Evolutionary conservation across 2,329 filamentous ascomycete species (phyloP).

Genomic region (Hypoxylon sp.): DNA sequence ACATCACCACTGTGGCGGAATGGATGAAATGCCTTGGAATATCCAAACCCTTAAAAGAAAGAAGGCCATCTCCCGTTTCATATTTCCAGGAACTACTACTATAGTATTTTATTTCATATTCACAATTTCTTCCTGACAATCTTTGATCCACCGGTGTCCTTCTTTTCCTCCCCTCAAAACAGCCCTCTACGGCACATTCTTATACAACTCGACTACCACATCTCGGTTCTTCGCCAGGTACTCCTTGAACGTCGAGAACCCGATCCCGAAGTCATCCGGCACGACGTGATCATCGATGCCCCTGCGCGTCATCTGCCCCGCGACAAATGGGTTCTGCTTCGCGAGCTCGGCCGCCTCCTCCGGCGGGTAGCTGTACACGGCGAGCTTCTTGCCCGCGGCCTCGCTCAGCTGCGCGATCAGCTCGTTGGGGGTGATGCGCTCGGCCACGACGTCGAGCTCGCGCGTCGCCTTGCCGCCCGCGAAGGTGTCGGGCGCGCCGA

Average conservation of each 20-base stretch:
- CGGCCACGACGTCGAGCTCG: conserved; percentile 22
- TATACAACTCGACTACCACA: conserved; percentile 31
- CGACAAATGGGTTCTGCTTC: conserved; percentile 14
- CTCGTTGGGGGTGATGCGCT: conserved; percentile 15
- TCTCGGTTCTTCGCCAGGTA: conserved; percentile 22
- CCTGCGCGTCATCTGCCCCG: conserved; percentile 22
- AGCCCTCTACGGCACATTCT: conserved; percentile 19
- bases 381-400: conserved; percentile 29
- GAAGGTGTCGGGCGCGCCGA: conserved; percentile 27
- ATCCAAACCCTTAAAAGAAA: no score
- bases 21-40: no score
- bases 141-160: no score
- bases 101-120: no score
- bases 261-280: conserved; percentile 24
- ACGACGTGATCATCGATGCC: neutral
- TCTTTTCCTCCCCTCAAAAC: neutral
- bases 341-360: conserved; percentile 23
- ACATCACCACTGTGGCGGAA: no score
- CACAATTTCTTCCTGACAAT: no score
- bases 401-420: conserved; percentile 20
- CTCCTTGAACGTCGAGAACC: conserved; percentile 30
- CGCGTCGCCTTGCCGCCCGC: conserved; percentile 8
- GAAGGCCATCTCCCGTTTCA: no score
- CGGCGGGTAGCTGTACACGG: conserved; percentile 13
- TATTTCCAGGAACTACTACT: no score